phyloP scores from a whole-genome alignment of 345 rosid genomes.

The Tarenaya hassleriana region DNA sequence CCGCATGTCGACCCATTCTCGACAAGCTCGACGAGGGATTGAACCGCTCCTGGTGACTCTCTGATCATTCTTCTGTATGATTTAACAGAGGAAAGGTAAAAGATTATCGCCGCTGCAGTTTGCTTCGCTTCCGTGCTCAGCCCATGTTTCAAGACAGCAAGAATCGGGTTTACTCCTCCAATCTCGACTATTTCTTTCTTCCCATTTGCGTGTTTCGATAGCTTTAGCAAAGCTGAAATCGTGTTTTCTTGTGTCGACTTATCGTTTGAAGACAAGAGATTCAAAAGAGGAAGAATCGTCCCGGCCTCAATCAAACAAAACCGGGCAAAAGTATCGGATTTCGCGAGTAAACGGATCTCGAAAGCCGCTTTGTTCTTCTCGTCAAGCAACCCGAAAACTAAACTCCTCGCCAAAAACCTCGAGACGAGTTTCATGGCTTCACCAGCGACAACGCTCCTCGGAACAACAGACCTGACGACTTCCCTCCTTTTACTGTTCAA shows the following conservation, averaged over 20 bases:
- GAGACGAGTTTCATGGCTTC: conserved; percentile 46
- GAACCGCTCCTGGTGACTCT: conserved; percentile 48
- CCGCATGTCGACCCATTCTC: conserved; percentile 47
- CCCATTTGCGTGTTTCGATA: conserved; percentile 51
- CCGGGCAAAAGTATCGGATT: conserved; percentile 53
- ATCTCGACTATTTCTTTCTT: conserved; percentile 44
- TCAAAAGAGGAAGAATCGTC: conserved; percentile 42
- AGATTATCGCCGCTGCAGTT: conserved; percentile 59
- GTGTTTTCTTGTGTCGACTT: conserved; percentile 44
- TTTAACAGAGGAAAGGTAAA: conserved; percentile 61
- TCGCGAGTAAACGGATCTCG: conserved; percentile 59
- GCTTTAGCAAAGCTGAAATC: conserved; percentile 60
- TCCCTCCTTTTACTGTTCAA: conserved; percentile 32
- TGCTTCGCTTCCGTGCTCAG: conserved; percentile 51
- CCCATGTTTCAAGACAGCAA: conserved; percentile 50
- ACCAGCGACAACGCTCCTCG: conserved; percentile 48
- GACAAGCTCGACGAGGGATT: conserved; percentile 48
- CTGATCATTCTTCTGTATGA: conserved; percentile 49
- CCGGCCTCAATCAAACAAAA: conserved; percentile 64
- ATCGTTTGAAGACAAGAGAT: conserved; percentile 33
- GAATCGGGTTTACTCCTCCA: conserved; percentile 48
- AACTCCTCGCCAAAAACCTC: conserved; percentile 41
- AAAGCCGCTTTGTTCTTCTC: conserved; percentile 54
- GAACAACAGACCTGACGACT: conserved; percentile 36
- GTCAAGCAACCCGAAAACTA: conserved; percentile 46